Percentiles rank a stretch among this genome's conserved stretches.
phyloP scores from a whole-genome alignment of 495 filamentous ascomycete species.

The Hypoxylon perforatum region DNA sequence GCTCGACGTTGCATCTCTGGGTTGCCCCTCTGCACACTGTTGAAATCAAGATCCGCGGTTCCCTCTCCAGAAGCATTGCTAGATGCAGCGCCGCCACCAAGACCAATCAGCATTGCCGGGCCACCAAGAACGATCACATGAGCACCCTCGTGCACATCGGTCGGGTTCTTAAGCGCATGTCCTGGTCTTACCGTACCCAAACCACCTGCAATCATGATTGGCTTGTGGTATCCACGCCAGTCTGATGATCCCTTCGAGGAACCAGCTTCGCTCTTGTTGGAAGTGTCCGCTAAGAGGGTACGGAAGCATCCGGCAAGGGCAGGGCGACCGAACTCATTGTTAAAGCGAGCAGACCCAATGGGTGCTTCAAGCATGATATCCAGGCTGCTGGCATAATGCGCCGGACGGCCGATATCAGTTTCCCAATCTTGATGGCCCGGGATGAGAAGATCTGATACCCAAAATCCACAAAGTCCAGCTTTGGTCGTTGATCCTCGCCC shows the following conservation, averaged over 20 bases:
- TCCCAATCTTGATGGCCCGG: slow-evolving; percentile 88
- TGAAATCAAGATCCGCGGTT: slow-evolving; percentile 91
- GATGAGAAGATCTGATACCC: slow-evolving; percentile 91
- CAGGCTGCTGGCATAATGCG: slow-evolving; percentile 89
- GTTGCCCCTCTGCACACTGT: slow-evolving; percentile 93
- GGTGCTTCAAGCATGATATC: slow-evolving; percentile 98
- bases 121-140: slow-evolving; percentile 93
- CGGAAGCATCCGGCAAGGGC: slow-evolving; percentile 90
- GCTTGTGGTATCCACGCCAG: slow-evolving; percentile 93
- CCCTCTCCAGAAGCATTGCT: slow-evolving; percentile 89
- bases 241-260: slow-evolving; percentile 66
- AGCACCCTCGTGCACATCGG: slow-evolving; percentile 81
- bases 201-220: slow-evolving; percentile 98
- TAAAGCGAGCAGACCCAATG: slow-evolving; percentile 92
- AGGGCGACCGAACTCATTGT: slow-evolving; percentile 98
- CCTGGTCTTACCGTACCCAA: slow-evolving; percentile 95
- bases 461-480: slow-evolving; percentile 91
- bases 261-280: slow-evolving; percentile 62
- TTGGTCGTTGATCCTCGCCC: slow-evolving; percentile 93
- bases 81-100: slow-evolving; percentile 94
- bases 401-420: slow-evolving; percentile 85
- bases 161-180: slow-evolving; percentile 84
- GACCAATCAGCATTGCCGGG: slow-evolving; percentile 95
- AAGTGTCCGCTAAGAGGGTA: slow-evolving; percentile 77
- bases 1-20: slow-evolving; percentile 94